Percentiles rank a stretch among this genome's conserved stretches.
phyloP scores from a whole-genome alignment of 768 basidiomycete species.

The Strobilomyces echinocephalus region DNA sequence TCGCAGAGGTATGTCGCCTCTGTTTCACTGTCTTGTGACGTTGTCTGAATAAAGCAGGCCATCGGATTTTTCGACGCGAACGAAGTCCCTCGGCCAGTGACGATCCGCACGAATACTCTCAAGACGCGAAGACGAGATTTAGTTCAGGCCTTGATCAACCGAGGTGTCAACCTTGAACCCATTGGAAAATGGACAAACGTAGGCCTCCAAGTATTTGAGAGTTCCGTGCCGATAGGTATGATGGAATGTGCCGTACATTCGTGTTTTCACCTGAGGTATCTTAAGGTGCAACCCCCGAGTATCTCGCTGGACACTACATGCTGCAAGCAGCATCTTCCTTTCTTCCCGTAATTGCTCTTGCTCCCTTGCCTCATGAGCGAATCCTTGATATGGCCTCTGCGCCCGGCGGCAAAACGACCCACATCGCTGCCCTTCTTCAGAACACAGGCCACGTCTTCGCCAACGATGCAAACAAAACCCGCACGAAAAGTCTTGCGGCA shows the following conservation, averaged over 20 bases:
- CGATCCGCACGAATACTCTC: conserved; percentile 95
- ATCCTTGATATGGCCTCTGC: conserved; percentile 98
- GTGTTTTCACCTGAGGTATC: not conserved
- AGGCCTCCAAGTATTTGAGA: conserved; percentile 97
- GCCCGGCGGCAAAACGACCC: conserved; percentile 96
- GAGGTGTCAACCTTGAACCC: conserved; percentile 95
- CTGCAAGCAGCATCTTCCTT: conserved; percentile 98
- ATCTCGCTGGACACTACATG: conserved; percentile 99
- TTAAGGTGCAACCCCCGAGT: conserved; percentile 92
- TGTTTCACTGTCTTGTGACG: not conserved
- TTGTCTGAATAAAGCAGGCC: conserved; percentile 48
- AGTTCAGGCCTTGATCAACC: conserved; percentile 88
- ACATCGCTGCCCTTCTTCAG: conserved; percentile 93
- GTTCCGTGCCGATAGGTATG: conserved; percentile 84
- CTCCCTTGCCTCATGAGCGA: conserved; percentile 88
- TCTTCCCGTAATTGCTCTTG: conserved; percentile 95
- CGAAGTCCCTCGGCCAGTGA: conserved; percentile 92
- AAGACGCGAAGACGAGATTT: conserved; percentile 91
- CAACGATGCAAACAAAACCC: conserved; percentile 90
- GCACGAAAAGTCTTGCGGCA: conserved; percentile 94
- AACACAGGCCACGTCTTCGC: conserved; percentile 98
- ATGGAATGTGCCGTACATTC: not conserved
- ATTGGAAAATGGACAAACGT: conserved; percentile 99
- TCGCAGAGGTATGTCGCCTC: conserved; percentile 66
- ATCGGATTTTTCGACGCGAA: conserved; percentile 99